phyloP scores from a whole-genome alignment of 2,329 filamentous ascomycete genomes.

The Cadophora sp. region DNA sequence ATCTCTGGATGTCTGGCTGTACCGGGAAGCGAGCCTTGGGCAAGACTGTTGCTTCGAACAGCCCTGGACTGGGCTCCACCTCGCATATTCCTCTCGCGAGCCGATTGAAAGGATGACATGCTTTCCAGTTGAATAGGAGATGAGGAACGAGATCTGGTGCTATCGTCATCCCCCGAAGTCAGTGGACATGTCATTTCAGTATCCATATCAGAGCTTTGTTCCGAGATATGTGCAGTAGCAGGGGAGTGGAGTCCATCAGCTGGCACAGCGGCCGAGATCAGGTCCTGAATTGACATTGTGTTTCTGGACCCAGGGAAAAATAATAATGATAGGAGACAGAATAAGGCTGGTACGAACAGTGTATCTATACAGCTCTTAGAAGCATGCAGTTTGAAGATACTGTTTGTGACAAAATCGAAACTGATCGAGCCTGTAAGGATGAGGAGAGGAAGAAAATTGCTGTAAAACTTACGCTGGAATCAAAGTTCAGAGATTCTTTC shows the following conservation, averaged over 20 bases:
- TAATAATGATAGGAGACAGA: slow-evolving; percentile 10
- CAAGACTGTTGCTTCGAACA: background rate
- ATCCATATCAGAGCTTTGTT: slow-evolving; percentile 22
- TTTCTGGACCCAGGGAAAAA: slow-evolving; percentile 7
- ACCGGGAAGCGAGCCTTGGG: background rate
- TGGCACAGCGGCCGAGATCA: slow-evolving; percentile 3
- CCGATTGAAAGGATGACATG: slow-evolving; percentile 31
- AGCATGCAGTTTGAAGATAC: slow-evolving; percentile 23
- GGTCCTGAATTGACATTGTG: slow-evolving; percentile 19
- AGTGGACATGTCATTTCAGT: slow-evolving; percentile 38
- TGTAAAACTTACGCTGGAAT: slow-evolving; percentile 21
- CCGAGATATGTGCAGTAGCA: slow-evolving; percentile 4
- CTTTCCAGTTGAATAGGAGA: slow-evolving; percentile 16
- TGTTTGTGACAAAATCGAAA: slow-evolving; percentile 27
- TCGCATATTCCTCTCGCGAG: background rate
- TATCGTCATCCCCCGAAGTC: slow-evolving; percentile 31
- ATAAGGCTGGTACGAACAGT: slow-evolving; percentile 26
- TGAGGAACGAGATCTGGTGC: slow-evolving; percentile 18
- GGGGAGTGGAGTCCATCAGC: slow-evolving; percentile 16
- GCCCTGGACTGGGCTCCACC: background rate
- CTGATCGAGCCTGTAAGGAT: slow-evolving; percentile 14
- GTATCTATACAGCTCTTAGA: slow-evolving; percentile 34
- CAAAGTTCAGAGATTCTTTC: slow-evolving; percentile 14
- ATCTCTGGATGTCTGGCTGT: background rate
- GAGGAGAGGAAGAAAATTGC: slow-evolving; percentile 10